These are phyloP conservation scores for Kluyveromyces nonfermentans DNA, from an alignment of 805 yeast genomes.

Conservation along the genomic window DNA sequence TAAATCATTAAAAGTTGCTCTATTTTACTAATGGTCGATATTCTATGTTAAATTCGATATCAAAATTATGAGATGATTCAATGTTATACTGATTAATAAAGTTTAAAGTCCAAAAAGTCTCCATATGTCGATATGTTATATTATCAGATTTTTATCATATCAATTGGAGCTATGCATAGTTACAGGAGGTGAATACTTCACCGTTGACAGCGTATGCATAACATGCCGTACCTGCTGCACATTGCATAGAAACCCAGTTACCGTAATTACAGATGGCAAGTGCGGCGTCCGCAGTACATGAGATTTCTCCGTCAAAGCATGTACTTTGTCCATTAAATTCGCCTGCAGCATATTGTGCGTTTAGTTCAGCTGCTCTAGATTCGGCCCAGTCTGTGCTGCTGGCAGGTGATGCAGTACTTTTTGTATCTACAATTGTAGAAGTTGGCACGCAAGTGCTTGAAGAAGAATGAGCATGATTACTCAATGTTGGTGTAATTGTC, in stretches of 20 bases:
- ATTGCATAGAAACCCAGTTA: slow-evolving; percentile 45
- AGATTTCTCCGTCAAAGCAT: slow-evolving; percentile 41
- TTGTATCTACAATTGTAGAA: slow-evolving; percentile 7
- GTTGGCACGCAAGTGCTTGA: slow-evolving; percentile 1
- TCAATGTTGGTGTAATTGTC: slow-evolving; percentile 5
- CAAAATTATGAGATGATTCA: slow-evolving; percentile 4
- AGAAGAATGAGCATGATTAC: slow-evolving; percentile 4
- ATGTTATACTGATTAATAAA: slow-evolving; percentile 20
- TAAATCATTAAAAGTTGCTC: background rate
- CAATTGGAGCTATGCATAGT: slow-evolving; percentile 23
- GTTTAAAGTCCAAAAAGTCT: slow-evolving; percentile 20
- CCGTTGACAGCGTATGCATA: slow-evolving; percentile 38
- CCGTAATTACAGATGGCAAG: slow-evolving; percentile 51
- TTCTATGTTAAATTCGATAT: background rate
- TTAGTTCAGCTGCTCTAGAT: slow-evolving; percentile 36
- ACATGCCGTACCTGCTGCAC: slow-evolving; percentile 60
- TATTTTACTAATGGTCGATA: background rate
- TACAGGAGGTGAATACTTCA: slow-evolving; percentile 42
- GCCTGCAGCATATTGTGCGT: slow-evolving; percentile 36
- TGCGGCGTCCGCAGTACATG: slow-evolving; percentile 43
- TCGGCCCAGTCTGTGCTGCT: slow-evolving; percentile 30
- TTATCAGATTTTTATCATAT: background rate
- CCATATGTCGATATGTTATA: background rate
- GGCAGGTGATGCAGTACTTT: slow-evolving; percentile 8
- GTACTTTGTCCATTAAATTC: slow-evolving; percentile 34